Percentiles rank a stretch among this genome's conserved stretches.
These are phyloP conservation scores for Sphagnum tenellum DNA, from an alignment of 225 moss, liverwort and hornwort genomes.

Conservation along the genomic window DNA sequence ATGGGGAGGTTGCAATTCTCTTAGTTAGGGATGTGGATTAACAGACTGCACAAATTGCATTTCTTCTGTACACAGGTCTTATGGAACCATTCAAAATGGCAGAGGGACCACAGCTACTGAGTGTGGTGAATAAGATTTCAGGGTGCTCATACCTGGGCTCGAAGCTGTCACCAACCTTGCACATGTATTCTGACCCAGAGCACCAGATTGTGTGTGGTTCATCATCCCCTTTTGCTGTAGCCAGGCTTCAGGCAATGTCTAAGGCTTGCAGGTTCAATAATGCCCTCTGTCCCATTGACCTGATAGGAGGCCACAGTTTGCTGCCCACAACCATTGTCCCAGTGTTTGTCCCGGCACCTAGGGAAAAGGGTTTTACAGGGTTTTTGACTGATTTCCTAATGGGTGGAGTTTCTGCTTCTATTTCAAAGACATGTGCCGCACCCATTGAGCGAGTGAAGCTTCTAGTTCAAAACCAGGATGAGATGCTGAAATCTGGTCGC, in stretches of 20 bases:
- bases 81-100: constrained; percentile 10
- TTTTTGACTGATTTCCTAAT: constrained; percentile 40
- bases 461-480: constrained; percentile 45
- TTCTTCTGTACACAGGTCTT: not conserved
- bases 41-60: too few species aligned
- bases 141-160: constrained; percentile 43
- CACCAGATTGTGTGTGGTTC: constrained; percentile 10
- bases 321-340: constrained; percentile 3
- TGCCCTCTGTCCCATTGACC: constrained; percentile 29
- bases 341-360: constrained; percentile 29
- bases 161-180: constrained; percentile 23
- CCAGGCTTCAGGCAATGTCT: constrained; percentile 8
- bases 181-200: constrained; percentile 12
- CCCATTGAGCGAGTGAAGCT: constrained; percentile 55
- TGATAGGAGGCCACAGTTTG: constrained; percentile 26
- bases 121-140: constrained; percentile 29
- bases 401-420: constrained; percentile 51
- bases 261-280: constrained; percentile 22
- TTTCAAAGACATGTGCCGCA: constrained; percentile 47
- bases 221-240: constrained; percentile 1
- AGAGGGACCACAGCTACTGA: constrained; percentile 26
- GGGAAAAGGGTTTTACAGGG: constrained; percentile 21
- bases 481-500: constrained; percentile 48
- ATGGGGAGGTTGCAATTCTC: too few species aligned
- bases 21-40: too few species aligned